Evolutionary conservation across 768 basidiomycete species (phyloP).

Genomic region (Tylopilus balloui): DNA sequence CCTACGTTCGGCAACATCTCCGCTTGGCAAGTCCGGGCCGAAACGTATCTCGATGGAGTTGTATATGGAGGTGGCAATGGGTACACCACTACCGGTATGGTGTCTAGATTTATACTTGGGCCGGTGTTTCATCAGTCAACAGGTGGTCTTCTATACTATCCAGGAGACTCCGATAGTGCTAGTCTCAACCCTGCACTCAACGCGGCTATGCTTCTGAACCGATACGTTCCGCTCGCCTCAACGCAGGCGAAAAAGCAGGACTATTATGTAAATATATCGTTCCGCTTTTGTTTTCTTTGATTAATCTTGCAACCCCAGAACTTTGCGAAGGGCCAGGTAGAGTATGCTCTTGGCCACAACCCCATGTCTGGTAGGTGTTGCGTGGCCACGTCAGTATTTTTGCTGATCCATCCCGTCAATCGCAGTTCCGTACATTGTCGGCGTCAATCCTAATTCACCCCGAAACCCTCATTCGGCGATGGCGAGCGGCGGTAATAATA

Average conservation of each 20-base stretch:
- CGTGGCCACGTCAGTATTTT: not conserved
- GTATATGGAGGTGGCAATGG: constrained; percentile 53
- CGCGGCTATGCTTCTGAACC: constrained; percentile 74
- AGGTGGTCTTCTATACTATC: constrained; percentile 80
- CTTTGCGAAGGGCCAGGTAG: constrained; percentile 72
- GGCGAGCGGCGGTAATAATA: constrained; percentile 78
- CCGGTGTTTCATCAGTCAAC: not conserved
- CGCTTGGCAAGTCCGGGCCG: constrained; percentile 65
- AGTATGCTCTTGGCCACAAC: constrained; percentile 84
- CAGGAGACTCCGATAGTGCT: constrained; percentile 78
- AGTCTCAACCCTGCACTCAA: constrained; percentile 86
- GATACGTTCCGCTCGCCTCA: constrained; percentile 73
- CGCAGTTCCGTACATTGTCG: constrained; percentile 65
- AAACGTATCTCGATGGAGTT: constrained; percentile 71
- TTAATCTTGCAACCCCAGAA: constrained; percentile 36
- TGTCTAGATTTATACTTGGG: not conserved
- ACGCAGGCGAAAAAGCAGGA: constrained; percentile 48
- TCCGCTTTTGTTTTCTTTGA: not conserved
- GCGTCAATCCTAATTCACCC: constrained; percentile 86
- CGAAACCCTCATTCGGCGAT: constrained; percentile 87
- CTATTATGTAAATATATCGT: constrained; percentile 48
- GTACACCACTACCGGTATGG: constrained; percentile 58
- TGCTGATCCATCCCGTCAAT: not conserved
- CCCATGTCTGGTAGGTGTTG: constrained; percentile 69
- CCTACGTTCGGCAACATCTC: constrained; percentile 54